phyloP scores from a whole-genome alignment of 2,329 filamentous ascomycete species.

The Botrytis galanthina region DNA sequence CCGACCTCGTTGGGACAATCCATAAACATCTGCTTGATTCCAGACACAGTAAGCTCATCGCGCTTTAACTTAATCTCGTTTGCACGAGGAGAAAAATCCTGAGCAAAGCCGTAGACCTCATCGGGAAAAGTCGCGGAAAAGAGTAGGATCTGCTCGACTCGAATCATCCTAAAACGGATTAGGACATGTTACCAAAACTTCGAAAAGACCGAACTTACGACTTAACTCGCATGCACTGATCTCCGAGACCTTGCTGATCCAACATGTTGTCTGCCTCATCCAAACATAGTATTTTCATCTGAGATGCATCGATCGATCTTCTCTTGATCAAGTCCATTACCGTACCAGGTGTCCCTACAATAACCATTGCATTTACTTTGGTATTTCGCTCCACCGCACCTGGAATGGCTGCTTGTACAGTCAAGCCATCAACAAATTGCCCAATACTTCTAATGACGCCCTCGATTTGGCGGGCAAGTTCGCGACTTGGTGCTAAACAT shows the following conservation, averaged over 20 bases:
- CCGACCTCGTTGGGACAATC: conserved; percentile 79
- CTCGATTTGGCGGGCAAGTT: conserved; percentile 91
- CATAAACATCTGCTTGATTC: conserved; percentile 97
- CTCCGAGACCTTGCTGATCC: conserved; percentile 89
- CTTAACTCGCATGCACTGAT: conserved; percentile 92
- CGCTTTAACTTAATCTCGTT: conserved; percentile 85
- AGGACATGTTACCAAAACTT: conserved; percentile 18
- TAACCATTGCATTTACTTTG: conserved; percentile 70
- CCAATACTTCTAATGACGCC: conserved; percentile 83
- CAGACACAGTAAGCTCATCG: conserved; percentile 91
- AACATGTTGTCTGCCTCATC: conserved; percentile 99
- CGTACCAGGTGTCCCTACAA: conserved; percentile 93
- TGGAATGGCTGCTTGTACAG: conserved; percentile 79
- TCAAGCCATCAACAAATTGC: conserved; percentile 72
- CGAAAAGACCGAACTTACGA: conserved; percentile 52
- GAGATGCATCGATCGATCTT: conserved; percentile 67
- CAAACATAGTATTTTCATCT: conserved; percentile 80
- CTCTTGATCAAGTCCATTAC: conserved; percentile 83
- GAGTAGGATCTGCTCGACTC: conserved; percentile 78
- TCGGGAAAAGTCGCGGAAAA: conserved; percentile 97
- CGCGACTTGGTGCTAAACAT: conserved; percentile 86
- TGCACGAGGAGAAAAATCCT: conserved; percentile 78
- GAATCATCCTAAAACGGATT: conserved; percentile 57
- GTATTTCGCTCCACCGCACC: conserved; percentile 68
- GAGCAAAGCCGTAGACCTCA: conserved; percentile 79